phyloP scores from a whole-genome alignment of 371 early-diverging fungal species.

The Mucor velutinosus region DNA sequence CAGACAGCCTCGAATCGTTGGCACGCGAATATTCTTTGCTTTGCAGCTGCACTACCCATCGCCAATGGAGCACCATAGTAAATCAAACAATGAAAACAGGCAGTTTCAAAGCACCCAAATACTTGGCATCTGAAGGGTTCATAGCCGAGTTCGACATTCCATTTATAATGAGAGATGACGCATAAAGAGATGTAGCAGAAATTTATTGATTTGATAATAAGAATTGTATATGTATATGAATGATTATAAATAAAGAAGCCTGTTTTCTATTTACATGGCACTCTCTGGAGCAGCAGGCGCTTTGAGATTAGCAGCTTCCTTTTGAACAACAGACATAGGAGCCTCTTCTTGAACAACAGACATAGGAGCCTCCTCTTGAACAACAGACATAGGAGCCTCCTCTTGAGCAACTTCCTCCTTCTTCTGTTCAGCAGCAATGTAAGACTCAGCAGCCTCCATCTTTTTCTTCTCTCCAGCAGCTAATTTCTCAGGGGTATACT shows the following conservation, averaged over 20 bases:
- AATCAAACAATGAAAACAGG: background rate
- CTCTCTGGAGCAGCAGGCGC: background rate
- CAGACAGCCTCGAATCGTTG: conserved; percentile 69
- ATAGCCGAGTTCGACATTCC: background rate
- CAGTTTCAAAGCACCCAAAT: background rate
- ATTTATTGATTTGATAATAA: background rate
- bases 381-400: background rate
- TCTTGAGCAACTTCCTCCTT: background rate
- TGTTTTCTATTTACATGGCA: background rate
- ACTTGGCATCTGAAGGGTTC: background rate
- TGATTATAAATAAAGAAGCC: background rate
- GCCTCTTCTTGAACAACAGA: background rate
- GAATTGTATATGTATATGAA: background rate
- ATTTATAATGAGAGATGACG: background rate
- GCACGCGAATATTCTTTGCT: conserved; percentile 66
- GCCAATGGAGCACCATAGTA: background rate
- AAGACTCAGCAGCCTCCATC: background rate
- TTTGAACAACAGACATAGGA: background rate
- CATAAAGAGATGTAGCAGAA: background rate
- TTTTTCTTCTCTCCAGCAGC: background rate
- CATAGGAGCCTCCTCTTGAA: background rate
- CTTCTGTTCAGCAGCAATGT: background rate
- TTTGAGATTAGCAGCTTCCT: background rate
- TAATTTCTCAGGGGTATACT: conserved; percentile 23
- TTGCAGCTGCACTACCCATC: conserved; percentile 43